Conservation (phyloP, 176 grass and related monocot species). For the Ampelocalamus luodianensis region DNA sequence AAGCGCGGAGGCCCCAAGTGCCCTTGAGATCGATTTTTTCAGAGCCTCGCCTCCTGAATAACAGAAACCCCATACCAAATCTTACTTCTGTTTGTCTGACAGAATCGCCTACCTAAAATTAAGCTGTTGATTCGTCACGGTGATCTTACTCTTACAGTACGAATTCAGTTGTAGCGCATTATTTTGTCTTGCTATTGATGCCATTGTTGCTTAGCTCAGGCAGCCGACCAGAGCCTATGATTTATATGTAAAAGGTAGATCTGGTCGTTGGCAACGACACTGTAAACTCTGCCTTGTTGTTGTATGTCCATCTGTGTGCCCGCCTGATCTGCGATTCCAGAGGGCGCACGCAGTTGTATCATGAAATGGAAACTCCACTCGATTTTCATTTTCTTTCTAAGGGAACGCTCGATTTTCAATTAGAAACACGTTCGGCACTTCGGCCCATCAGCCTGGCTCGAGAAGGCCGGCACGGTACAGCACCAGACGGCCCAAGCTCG, state of each 20-base stretch:
- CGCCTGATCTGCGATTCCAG: background rate
- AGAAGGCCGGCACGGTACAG: too few relatives aligned
- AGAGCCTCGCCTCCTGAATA: too few relatives aligned
- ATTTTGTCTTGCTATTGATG: background rate
- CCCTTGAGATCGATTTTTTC: slow-evolving; percentile 31
- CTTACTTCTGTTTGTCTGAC: background rate
- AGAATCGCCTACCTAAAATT: background rate
- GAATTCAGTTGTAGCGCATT: background rate
- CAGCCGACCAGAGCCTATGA: too few relatives aligned
- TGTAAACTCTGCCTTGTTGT: background rate
- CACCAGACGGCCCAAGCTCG: too few relatives aligned
- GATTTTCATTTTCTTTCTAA: background rate
- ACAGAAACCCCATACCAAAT: too few relatives aligned
- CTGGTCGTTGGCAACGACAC: background rate
- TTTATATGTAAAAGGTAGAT: background rate
- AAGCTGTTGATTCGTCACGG: background rate
- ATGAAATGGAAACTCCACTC: background rate
- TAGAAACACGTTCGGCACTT: too few relatives aligned
- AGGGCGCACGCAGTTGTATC: background rate
- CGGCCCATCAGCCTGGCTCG: too few relatives aligned
- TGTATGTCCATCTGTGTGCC: background rate
- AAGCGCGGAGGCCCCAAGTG: slow-evolving; percentile 65
- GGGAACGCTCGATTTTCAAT: too few relatives aligned
- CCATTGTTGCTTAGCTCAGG: background rate
- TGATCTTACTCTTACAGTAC: background rate